Conservation (phyloP, 768 basidiomycete species). For the Russula compacta region DNA sequence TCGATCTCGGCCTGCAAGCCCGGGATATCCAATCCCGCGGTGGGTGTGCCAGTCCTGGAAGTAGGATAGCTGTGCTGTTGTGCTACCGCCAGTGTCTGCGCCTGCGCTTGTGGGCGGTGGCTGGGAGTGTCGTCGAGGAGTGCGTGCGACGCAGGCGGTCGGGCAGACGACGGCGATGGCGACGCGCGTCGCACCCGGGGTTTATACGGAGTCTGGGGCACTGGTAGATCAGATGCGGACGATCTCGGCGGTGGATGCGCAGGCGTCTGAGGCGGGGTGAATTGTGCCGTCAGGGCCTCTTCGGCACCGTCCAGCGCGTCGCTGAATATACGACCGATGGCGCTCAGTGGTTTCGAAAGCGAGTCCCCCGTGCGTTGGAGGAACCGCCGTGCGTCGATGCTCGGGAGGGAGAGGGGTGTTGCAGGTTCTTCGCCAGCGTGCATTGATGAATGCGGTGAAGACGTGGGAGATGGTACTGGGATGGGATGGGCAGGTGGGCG, state of each 20-base stretch:
- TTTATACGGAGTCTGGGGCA: slow-evolving; percentile 63
- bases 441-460: slow-evolving; percentile 24
- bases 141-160: slow-evolving; percentile 21
- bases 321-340: slow-evolving; percentile 80
- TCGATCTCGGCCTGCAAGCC: slow-evolving; percentile 74
- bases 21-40: slow-evolving; percentile 39
- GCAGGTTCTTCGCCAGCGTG: slow-evolving; percentile 88
- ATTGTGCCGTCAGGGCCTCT: slow-evolving; percentile 26
- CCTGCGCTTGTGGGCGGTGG: slow-evolving; percentile 22
- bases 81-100: neutral
- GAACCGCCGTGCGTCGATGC: slow-evolving; percentile 67
- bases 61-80: slow-evolving; percentile 5
- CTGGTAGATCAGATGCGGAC: neutral
- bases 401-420: slow-evolving; percentile 58
- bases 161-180: slow-evolving; percentile 30
- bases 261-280: slow-evolving; percentile 23
- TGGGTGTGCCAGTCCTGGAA: slow-evolving; percentile 19
- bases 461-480: slow-evolving; percentile 12
- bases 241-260: neutral
- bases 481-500: slow-evolving; percentile 17
- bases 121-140: slow-evolving; percentile 46
- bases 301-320: slow-evolving; percentile 71
- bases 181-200: slow-evolving; percentile 52
- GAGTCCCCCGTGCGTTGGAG: slow-evolving; percentile 87
- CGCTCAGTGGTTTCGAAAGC: slow-evolving; percentile 83